Evolutionary conservation across 2,329 filamentous ascomycete species (phyloP), one percentile per base, ranked within the genome.

Genomic region (Pseudogymnoascus sp.): DNA sequence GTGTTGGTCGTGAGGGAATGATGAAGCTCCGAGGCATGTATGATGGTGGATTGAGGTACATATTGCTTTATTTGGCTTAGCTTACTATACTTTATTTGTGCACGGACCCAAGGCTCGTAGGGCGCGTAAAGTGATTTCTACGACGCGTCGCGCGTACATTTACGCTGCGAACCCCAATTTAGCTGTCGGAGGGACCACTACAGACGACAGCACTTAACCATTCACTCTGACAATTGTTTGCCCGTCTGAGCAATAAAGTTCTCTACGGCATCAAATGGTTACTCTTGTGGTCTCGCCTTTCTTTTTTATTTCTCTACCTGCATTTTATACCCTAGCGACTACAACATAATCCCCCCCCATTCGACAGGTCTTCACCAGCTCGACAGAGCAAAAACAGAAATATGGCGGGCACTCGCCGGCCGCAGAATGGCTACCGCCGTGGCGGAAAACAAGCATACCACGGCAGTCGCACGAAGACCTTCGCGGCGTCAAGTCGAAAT

Each of bases 401-500:
- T 67, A 83, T 88, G 86, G 75, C 84, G 54, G 65, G 65, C 12
- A 85, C 86, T 68, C 77, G 84, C 62, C 78, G 78, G 69, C 85
- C 85, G 50, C 79, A 84, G 70, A 85, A 86, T 72, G 84, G 85
- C 70, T 84, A 81, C 80, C 89, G 75, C 77, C 88, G 74, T 77
- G 87, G 76, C 41, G 83, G 83, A 63, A 90, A 88, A 72, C 75
- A 79, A 59, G 83, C 85, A 63, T 88, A 86, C 74, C 88, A 90
- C 80, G 88, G 89, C 69, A 80, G 82, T 65, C 82, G 82, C 69
- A 79, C 85, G 25, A 90, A 89, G 70, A 95, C 90, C 4, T 89
- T 97, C 66, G 86, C 93, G 62, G 85, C 90, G 34, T 87, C 88
- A 6, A 84, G 86, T 25, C 84, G 88, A 61, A 86, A 85, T 60